Percentiles rank a stretch among this genome's conserved stretches.
Conservation (phyloP, 768 basidiomycete genomes). For the Boletus sensibilis region DNA sequence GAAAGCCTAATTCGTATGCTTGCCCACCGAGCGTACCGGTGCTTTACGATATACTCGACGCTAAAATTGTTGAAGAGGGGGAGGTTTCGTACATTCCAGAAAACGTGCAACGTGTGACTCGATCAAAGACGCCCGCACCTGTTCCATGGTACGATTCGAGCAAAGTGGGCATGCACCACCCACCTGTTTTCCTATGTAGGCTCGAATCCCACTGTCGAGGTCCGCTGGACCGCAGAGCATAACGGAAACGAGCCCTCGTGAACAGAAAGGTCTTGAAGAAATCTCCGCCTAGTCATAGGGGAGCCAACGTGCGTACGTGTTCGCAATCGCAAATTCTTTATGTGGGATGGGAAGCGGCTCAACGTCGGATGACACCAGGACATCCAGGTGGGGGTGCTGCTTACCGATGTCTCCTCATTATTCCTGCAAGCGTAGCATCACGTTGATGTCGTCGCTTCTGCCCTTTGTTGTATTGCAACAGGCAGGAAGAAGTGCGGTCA, state of each 20-base stretch:
- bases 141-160: conserved; percentile 9
- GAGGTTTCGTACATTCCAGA: conserved; percentile 20
- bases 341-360: conserved; percentile 20
- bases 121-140: conserved; percentile 18
- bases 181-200: conserved; percentile 20
- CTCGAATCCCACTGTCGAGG: conserved; percentile 16
- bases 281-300: conserved; percentile 25
- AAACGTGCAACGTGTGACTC: conserved; percentile 26
- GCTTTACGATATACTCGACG: conserved; percentile 20
- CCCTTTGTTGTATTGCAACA: conserved; percentile 21
- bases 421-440: conserved; percentile 27
- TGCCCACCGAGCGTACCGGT: conserved; percentile 15
- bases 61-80: conserved; percentile 11
- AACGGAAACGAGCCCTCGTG: conserved; percentile 14
- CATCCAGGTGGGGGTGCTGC: conserved; percentile 19
- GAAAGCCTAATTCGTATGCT: conserved; percentile 19
- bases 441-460: conserved; percentile 29
- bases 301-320: conserved; percentile 16
- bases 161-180: conserved; percentile 24
- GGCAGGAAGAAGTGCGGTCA: conserved; percentile 25
- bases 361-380: conserved; percentile 4
- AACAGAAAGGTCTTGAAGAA: conserved; percentile 14
- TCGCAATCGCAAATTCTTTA: conserved; percentile 24
- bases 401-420: conserved; percentile 23
- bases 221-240: conserved; percentile 23